Evolutionary conservation across 192 early-diverging fungal genomes (phyloP), one percentile per base, ranked within the genome.

Genomic region (Gonapodya sp.): DNA sequence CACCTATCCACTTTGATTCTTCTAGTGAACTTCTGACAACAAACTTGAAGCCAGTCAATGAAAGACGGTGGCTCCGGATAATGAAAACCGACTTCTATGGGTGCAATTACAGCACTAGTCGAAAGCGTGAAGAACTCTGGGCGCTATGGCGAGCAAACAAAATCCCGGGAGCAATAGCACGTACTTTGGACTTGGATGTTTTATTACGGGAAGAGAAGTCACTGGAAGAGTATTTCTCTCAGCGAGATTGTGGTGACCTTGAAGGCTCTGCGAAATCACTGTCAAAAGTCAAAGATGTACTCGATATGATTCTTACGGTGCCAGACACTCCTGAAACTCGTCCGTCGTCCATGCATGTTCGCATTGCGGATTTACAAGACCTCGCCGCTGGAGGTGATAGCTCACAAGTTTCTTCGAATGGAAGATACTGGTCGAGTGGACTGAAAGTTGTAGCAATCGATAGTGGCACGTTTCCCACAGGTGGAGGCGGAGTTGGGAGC

Each of bases 401-500:
- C 24, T 64, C 46, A 24, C 24, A 16, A 24, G 46, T 64, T 24
- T 64, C 46, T 8, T 64, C 46, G 8, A 64, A 24, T 8, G 8
- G 8, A 16, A 64, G 8, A 24, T 24, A 8, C 8, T 16, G 24
- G 8, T 64, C 46, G 24, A 24, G 24, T 16, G 46, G 8, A 64
- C 8, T 64, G 46, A 64, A 64, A 64, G 8, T 8, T 64, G 46
- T 64, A 8, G 46, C 46, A 24, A 64, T 86, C 2, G 86, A 87
- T 75, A 85, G 84, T 81, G 86, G 86, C 18, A 87, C 86, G 0
- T 87, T 85, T 85, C 86, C 86, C 8, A 87, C 86, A 35, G 86
- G 86, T 37, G 86, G 86, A 33, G 86, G 86, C 35, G 86, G 86
- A 34, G 86, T 87, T 30, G 86, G 86, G 32, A 84, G 82, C 32